phyloP scores from a whole-genome alignment of 129 eudicot genomes.

The Artemisia annua region DNA sequence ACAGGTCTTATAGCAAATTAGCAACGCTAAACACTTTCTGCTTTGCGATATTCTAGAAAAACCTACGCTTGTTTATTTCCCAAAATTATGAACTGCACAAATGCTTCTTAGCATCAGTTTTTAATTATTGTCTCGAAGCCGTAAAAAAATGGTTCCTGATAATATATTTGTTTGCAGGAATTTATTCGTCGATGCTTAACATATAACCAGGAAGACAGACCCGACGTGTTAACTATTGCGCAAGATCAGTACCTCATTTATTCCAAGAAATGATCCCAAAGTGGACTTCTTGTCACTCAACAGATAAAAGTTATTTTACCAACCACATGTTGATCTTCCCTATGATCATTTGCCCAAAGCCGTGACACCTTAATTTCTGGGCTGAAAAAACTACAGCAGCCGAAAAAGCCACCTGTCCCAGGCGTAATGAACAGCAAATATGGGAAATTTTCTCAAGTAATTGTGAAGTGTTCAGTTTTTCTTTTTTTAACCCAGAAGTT shows the following conservation, averaged over 20 bases:
- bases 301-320: not conserved
- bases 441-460: slow-evolving; percentile 17
- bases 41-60: not conserved
- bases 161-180: slow-evolving; percentile 52
- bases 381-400: slow-evolving; percentile 17
- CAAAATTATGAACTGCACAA: not conserved
- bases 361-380: slow-evolving; percentile 3
- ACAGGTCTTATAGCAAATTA: not conserved
- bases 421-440: slow-evolving; percentile 6
- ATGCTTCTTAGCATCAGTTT: not conserved
- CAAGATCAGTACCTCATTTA: slow-evolving; percentile 83
- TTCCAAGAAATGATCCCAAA: slow-evolving; percentile 58
- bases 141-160: not conserved
- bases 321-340: slow-evolving; percentile 9
- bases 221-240: slow-evolving; percentile 81
- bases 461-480: slow-evolving; percentile 28
- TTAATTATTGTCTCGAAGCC: not conserved
- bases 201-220: slow-evolving; percentile 89
- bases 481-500: slow-evolving; percentile 15
- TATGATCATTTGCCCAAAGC: not conserved
- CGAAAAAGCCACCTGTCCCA: slow-evolving; percentile 3
- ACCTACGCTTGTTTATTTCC: not conserved
- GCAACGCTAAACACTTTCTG: not conserved
- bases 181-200: slow-evolving; percentile 83
- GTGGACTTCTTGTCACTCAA: not conserved